A percentile compares a stretch with the other conserved stretches of the same genome.
phyloP scores from a whole-genome alignment of 2,329 filamentous ascomycete genomes.

The Neofusicoccum cordaticola region DNA sequence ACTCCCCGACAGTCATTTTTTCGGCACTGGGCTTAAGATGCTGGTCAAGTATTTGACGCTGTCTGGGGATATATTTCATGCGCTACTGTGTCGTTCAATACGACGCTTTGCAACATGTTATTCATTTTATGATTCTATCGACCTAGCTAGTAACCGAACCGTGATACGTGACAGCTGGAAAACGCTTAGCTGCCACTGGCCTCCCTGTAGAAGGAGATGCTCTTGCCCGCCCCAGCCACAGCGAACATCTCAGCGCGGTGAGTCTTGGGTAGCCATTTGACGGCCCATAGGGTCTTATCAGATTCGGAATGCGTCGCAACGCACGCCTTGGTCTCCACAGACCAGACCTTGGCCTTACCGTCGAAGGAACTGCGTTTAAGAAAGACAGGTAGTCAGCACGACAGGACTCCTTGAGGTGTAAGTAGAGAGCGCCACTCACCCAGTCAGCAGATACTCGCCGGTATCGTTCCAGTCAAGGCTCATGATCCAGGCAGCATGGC shows the following conservation, averaged over 20 bases:
- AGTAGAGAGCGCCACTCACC: constrained; percentile 43
- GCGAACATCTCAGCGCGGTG: constrained; percentile 42
- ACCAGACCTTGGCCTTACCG: constrained; percentile 96
- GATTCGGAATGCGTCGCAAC: constrained; percentile 94
- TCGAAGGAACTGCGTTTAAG: constrained; percentile 63
- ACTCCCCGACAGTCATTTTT: too few species aligned
- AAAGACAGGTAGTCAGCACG: too few species aligned
- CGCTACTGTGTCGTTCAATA: not conserved
- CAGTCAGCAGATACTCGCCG: constrained; percentile 85
- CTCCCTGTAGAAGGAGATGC: constrained; percentile 39
- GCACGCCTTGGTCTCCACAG: constrained; percentile 75
- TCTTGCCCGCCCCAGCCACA: constrained; percentile 35
- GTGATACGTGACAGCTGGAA: not conserved
- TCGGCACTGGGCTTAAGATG: too few species aligned
- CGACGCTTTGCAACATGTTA: not conserved
- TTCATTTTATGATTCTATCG: not conserved
- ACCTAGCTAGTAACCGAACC: not conserved
- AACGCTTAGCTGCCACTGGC: constrained; percentile 30
- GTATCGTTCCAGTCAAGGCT: constrained; percentile 90
- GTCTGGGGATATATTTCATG: too few species aligned
- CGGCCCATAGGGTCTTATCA: constrained; percentile 46
- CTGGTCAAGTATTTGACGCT: too few species aligned
- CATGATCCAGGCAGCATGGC: constrained; percentile 83
- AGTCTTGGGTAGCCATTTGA: constrained; percentile 38
- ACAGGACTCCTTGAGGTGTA: not conserved